Conservation (phyloP, 768 basidiomycete genomes). For the Amanita thiersii region DNA sequence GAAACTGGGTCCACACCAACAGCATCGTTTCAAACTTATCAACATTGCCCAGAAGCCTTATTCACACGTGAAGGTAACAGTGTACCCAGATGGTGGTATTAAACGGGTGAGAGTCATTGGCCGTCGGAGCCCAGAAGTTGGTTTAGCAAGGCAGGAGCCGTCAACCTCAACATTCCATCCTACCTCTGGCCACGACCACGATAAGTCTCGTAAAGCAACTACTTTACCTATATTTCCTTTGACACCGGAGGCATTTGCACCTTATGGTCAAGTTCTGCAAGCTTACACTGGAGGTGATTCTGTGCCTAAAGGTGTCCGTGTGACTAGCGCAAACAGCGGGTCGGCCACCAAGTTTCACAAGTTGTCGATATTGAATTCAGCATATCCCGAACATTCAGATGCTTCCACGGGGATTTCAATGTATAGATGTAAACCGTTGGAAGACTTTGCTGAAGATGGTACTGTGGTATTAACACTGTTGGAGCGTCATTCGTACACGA, state of each 20-base stretch:
- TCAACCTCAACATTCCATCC: too few relatives aligned
- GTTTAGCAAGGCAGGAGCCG: background rate
- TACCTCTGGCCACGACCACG: slow-evolving; percentile 1
- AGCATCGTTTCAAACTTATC: slow-evolving; percentile 84
- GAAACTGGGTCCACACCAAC: slow-evolving; percentile 81
- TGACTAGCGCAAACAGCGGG: slow-evolving; percentile 82
- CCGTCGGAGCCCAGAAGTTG: slow-evolving; percentile 24
- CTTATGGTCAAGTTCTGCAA: slow-evolving; percentile 90
- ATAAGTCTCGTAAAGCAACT: slow-evolving; percentile 13
- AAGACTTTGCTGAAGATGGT: slow-evolving; percentile 37
- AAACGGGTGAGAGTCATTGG: slow-evolving; percentile 88
- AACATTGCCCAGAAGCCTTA: slow-evolving; percentile 48
- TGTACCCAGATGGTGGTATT: slow-evolving; percentile 92
- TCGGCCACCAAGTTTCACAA: slow-evolving; percentile 93
- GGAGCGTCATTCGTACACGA: slow-evolving; percentile 86
- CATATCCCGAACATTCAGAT: slow-evolving; percentile 48
- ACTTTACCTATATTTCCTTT: slow-evolving; percentile 56
- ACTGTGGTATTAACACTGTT: slow-evolving; percentile 59
- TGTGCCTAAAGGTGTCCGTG: slow-evolving; percentile 58
- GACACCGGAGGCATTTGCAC: slow-evolving; percentile 78
- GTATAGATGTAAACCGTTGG: slow-evolving; percentile 63
- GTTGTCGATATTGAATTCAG: slow-evolving; percentile 59
- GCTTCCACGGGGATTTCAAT: slow-evolving; percentile 73
- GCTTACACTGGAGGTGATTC: slow-evolving; percentile 64
- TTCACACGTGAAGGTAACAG: slow-evolving; percentile 83